A percentile compares a stretch with the other conserved stretches of the same genome.
These are phyloP conservation scores for Cercospora beticola DNA, from an alignment of 2,329 filamentous ascomycete species.

Conservation along the genomic window DNA sequence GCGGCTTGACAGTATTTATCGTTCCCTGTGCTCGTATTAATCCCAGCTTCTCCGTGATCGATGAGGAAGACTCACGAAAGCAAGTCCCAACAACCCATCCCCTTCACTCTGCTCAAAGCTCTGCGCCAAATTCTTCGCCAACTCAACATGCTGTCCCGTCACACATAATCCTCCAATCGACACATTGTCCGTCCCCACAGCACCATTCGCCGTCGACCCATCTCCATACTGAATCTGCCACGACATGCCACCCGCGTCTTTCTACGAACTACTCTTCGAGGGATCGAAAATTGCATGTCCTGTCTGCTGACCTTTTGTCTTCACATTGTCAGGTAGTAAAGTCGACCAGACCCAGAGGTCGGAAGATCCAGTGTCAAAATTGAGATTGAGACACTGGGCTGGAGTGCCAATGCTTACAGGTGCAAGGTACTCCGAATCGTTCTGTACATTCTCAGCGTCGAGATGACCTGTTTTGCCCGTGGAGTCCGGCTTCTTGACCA, in stretches of 20 bases:
- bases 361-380: constrained; percentile 70
- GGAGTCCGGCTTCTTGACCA: constrained; percentile 13
- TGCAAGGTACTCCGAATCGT: constrained; percentile 66
- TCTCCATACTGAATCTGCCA: constrained; percentile 72
- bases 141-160: constrained; percentile 63
- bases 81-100: constrained; percentile 67
- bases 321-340: constrained; percentile 28
- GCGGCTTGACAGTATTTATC: constrained; percentile 44
- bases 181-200: constrained; percentile 63
- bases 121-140: constrained; percentile 59
- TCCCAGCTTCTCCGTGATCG: constrained; percentile 40
- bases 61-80: constrained; percentile 52
- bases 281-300: constrained; percentile 61
- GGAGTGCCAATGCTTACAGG: constrained; percentile 65
- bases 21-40: constrained; percentile 43
- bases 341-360: constrained; percentile 59
- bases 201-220: constrained; percentile 63
- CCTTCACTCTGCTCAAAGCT: constrained; percentile 58
- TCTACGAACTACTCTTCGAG: constrained; percentile 61
- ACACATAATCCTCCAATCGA: constrained; percentile 62
- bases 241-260: constrained; percentile 47
- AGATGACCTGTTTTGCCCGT: constrained; percentile 26
- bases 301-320: constrained; percentile 33
- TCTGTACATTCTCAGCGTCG: constrained; percentile 60
- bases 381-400: constrained; percentile 57